phyloP scores from a whole-genome alignment of 2,329 filamentous ascomycete genomes.

The Drechmeria coniospora region DNA sequence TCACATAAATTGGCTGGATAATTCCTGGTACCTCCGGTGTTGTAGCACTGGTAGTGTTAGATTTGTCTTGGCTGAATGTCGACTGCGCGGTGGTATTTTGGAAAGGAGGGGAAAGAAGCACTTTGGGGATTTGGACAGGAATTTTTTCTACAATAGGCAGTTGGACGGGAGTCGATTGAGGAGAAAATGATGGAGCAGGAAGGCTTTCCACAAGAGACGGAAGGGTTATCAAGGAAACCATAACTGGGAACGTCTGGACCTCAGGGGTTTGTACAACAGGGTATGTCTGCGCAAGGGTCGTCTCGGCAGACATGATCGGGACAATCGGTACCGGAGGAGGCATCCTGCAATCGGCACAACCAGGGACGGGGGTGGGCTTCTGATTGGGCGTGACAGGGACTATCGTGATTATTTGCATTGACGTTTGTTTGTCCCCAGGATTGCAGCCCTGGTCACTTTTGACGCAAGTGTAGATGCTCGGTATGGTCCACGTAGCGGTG shows the following conservation, averaged over 20 bases:
- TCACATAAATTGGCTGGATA: too few species aligned
- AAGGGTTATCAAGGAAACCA: background rate
- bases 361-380: conserved; percentile 10
- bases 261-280: background rate
- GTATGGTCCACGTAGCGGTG: conserved; percentile 14
- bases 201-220: too few species aligned
- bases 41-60: too few species aligned
- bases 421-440: conserved; percentile 11
- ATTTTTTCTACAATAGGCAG: too few species aligned
- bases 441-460: conserved; percentile 12
- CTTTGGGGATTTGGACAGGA: too few species aligned
- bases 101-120: too few species aligned
- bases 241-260: background rate
- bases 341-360: conserved; percentile 6
- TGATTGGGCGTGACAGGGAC: conserved; percentile 10
- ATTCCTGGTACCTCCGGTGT: too few species aligned
- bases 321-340: conserved; percentile 6
- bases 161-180: too few species aligned
- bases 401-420: conserved; percentile 10
- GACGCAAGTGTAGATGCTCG: conserved; percentile 13
- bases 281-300: background rate
- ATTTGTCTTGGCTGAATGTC: too few species aligned
- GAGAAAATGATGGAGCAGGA: too few species aligned
- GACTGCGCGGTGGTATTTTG: too few species aligned
- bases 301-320: conserved; percentile 2